phyloP scores from a whole-genome alignment of 441 rosid species.

The Mallotus repandus region DNA sequence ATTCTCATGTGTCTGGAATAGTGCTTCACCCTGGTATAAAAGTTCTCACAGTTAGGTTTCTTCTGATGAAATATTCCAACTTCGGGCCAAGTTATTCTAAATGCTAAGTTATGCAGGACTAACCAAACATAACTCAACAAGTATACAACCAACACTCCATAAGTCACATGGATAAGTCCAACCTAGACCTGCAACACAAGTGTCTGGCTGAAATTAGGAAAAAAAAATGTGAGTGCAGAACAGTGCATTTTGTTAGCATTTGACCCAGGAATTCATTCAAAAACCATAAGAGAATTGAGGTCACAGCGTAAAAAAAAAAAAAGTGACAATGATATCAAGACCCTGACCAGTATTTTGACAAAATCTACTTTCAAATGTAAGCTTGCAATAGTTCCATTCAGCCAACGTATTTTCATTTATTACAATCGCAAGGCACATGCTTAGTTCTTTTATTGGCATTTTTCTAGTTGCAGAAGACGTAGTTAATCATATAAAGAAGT shows the following conservation, averaged over 20 bases:
- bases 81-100: neutral
- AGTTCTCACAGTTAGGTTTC: slow-evolving; percentile 12
- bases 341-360: no score
- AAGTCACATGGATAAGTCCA: slow-evolving; percentile 91
- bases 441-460: neutral
- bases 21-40: slow-evolving; percentile 60
- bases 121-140: slow-evolving; percentile 71
- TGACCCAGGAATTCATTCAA: neutral
- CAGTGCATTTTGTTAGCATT: neutral
- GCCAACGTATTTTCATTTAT: neutral
- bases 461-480: slow-evolving; percentile 1
- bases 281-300: neutral
- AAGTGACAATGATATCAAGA: neutral
- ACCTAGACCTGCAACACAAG: slow-evolving; percentile 62
- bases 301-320: neutral
- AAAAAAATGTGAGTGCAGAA: neutral
- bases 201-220: slow-evolving; percentile 2
- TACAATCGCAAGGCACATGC: neutral
- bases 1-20: slow-evolving; percentile 83
- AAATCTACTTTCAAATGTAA: no score
- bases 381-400: neutral
- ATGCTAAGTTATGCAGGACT: slow-evolving; percentile 22
- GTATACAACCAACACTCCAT: slow-evolving; percentile 87
- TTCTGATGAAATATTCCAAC: neutral
- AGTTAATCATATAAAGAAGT: neutral